A percentile compares a stretch with the other conserved stretches of the same genome.
phyloP scores from a whole-genome alignment of 345 rosid genomes.

The Pugionium cornutum region DNA sequence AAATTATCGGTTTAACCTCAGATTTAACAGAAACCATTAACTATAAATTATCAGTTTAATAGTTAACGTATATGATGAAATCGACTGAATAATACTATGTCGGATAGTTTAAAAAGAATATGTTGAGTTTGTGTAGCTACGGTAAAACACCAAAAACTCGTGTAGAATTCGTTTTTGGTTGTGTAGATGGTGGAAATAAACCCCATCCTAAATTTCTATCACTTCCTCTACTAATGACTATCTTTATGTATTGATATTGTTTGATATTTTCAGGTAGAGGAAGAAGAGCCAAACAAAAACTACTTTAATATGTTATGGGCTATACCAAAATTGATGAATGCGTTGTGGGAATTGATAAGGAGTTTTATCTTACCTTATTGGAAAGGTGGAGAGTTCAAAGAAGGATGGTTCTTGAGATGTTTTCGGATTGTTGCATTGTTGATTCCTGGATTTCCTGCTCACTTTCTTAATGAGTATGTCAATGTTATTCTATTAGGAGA shows the following conservation, averaged over 20 bases:
- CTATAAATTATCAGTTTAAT: too few species aligned
- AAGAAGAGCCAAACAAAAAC: slow-evolving; percentile 72
- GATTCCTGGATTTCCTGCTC: slow-evolving; percentile 65
- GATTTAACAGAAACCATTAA: too few species aligned
- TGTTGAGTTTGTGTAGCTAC: too few species aligned
- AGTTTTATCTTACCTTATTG: slow-evolving; percentile 49
- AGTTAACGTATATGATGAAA: too few species aligned
- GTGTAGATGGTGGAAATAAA: too few species aligned
- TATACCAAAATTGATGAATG: slow-evolving; percentile 50
- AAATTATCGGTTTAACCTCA: too few species aligned
- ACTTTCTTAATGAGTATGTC: slow-evolving; percentile 57
- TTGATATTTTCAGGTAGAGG: slow-evolving; percentile 42
- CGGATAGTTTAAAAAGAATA: too few species aligned
- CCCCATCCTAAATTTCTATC: background rate
- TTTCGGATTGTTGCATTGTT: slow-evolving; percentile 49
- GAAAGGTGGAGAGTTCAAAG: slow-evolving; percentile 51
- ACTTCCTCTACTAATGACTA: background rate
- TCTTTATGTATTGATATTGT: background rate
- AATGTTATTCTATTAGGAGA: slow-evolving; percentile 54
- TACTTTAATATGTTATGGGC: slow-evolving; percentile 52
- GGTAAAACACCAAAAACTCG: too few species aligned
- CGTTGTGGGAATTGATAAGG: slow-evolving; percentile 64
- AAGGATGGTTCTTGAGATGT: slow-evolving; percentile 52
- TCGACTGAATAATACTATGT: too few species aligned
- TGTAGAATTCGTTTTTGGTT: too few species aligned